phyloP scores from a whole-genome alignment of 768 basidiomycete species.

The Asterophora parasitica region DNA sequence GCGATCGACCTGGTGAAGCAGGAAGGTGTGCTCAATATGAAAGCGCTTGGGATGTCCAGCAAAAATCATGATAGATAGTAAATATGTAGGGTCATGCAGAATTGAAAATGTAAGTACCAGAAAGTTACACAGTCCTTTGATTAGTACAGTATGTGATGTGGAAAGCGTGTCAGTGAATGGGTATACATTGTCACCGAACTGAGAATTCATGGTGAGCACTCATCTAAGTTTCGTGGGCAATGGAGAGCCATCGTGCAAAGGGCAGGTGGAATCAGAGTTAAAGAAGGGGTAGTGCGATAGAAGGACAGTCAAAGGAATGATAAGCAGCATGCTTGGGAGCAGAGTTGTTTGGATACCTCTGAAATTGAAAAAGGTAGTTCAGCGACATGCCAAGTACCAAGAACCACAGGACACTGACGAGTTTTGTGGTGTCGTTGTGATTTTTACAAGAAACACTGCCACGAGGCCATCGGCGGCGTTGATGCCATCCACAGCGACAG shows the following conservation, averaged over 20 bases:
- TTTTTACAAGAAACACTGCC: conserved; percentile 69
- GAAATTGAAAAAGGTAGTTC: not conserved
- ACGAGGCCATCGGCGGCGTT: conserved; percentile 80
- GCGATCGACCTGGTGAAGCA: too few relatives aligned
- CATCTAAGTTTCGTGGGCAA: conserved; percentile 4
- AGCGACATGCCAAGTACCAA: not conserved
- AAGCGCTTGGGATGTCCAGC: not conserved
- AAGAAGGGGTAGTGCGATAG: conserved; percentile 5
- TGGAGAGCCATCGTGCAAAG: not conserved
- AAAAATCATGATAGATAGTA: not conserved
- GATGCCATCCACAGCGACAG: conserved; percentile 46
- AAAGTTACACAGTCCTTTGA: not conserved
- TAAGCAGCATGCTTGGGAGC: not conserved
- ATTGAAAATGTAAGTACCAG: not conserved
- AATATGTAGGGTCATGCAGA: not conserved
- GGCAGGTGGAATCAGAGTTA: conserved; percentile 2
- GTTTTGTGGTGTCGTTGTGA: conserved; percentile 35
- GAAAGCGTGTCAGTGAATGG: not conserved
- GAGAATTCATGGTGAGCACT: not conserved
- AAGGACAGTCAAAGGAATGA: conserved; percentile 1
- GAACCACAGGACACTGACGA: conserved; percentile 23
- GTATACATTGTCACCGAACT: not conserved
- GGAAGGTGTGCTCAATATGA: too few relatives aligned
- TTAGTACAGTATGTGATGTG: not conserved
- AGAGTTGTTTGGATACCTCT: conserved; percentile 1